These are phyloP conservation scores for Penicillium sp. DNA, from an alignment of 2,329 filamentous ascomycete genomes.

Conservation along the genomic window DNA sequence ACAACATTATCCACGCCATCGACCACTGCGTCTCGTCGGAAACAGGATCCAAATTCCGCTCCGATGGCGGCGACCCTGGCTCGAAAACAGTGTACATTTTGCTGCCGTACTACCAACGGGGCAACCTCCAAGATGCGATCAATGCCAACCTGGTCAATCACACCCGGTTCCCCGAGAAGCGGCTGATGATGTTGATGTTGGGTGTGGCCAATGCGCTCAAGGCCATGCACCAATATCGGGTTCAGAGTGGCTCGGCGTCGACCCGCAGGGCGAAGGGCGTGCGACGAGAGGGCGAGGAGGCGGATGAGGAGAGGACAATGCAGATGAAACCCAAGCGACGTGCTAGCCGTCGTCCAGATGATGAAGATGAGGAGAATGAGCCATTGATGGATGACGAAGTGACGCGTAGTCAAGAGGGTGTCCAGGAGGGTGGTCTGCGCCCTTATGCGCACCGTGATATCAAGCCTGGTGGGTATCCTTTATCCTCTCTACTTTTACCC, in stretches of 20 bases:
- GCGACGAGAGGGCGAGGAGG: constrained; percentile 57
- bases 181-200: constrained; percentile 85
- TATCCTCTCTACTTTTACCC: not conserved
- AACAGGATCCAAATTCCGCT: constrained; percentile 56
- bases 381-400: constrained; percentile 82
- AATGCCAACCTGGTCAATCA: constrained; percentile 98
- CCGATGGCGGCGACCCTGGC: constrained; percentile 60
- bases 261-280: constrained; percentile 59
- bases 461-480: constrained; percentile 72
- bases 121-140: constrained; percentile 96
- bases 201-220: constrained; percentile 87
- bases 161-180: constrained; percentile 81
- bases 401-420: constrained; percentile 66
- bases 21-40: constrained; percentile 83
- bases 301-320: constrained; percentile 49
- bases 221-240: constrained; percentile 87
- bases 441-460: constrained; percentile 96
- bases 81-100: constrained; percentile 96
- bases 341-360: constrained; percentile 56
- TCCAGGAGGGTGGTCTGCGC: constrained; percentile 67
- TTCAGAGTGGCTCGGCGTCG: constrained; percentile 58
- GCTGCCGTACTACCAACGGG: constrained; percentile 89
- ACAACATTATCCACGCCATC: constrained; percentile 82
- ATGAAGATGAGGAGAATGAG: constrained; percentile 79
- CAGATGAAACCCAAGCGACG: constrained; percentile 44